Evolutionary conservation across 495 filamentous ascomycete genomes (phyloP).

Genomic region (Aspergillus sclerotioniger): DNA sequence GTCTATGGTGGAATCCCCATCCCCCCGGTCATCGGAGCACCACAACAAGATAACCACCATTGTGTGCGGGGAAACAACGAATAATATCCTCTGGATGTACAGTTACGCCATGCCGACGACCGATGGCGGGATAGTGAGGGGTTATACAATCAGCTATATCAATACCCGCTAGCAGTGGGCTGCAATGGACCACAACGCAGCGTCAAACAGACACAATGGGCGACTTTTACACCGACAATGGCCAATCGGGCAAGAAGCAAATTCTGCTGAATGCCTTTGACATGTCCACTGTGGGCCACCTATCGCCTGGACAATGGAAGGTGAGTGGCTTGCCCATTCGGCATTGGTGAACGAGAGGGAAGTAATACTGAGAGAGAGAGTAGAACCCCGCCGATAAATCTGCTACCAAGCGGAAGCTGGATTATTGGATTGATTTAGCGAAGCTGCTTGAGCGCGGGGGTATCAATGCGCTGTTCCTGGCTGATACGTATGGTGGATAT

Average conservation of each 20-base stretch:
- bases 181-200: too few species aligned
- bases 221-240: not conserved
- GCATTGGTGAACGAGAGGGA: too few species aligned
- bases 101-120: too few species aligned
- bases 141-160: too few species aligned
- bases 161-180: too few species aligned
- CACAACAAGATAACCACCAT: too few species aligned
- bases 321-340: conserved; percentile 31
- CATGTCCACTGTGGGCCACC: conserved; percentile 60
- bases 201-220: conserved; percentile 8
- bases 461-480: conserved; percentile 60
- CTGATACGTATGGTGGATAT: conserved; percentile 58
- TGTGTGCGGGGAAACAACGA: too few species aligned
- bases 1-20: too few species aligned
- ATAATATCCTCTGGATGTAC: too few species aligned
- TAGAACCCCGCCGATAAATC: conserved; percentile 57
- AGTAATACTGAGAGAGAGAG: not conserved
- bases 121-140: too few species aligned
- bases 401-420: conserved; percentile 52
- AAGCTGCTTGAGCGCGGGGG: conserved; percentile 57
- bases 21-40: too few species aligned
- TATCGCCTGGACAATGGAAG: conserved; percentile 64
- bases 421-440: conserved; percentile 61
- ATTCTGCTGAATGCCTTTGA: conserved; percentile 67
- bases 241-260: conserved; percentile 46